Percentiles rank a stretch among this genome's conserved stretches.
phyloP scores from a whole-genome alignment of 1,284 basidiomycete genomes.

The Puccinia triticina region DNA sequence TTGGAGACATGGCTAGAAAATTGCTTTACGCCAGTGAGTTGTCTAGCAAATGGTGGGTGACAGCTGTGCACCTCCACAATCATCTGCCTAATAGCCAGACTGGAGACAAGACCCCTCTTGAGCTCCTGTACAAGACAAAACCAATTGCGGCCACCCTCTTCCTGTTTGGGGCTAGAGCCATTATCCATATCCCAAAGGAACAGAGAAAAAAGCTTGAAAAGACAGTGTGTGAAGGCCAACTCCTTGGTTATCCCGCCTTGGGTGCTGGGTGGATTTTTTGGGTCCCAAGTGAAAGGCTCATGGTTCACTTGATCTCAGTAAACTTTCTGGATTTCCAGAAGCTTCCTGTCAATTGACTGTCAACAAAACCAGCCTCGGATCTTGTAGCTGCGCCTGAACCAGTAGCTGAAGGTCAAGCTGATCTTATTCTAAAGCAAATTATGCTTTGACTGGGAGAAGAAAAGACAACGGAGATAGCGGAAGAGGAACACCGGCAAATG shows the following conservation, averaged over 20 bases:
- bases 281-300: too few relatives aligned
- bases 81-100: background rate
- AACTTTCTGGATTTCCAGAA: background rate
- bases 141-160: background rate
- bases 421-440: too few relatives aligned
- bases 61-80: background rate
- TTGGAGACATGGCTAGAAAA: background rate
- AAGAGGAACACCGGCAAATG: background rate
- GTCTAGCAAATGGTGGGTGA: background rate
- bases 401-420: too few relatives aligned
- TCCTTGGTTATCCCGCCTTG: background rate
- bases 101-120: background rate
- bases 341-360: background rate
- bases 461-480: too few relatives aligned
- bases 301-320: background rate
- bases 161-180: background rate
- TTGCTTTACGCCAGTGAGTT: background rate
- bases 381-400: too few relatives aligned
- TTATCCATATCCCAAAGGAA: too few relatives aligned
- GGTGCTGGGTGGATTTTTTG: constrained; percentile 23
- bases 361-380: too few relatives aligned
- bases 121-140: background rate
- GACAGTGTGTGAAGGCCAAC: background rate
- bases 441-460: too few relatives aligned
- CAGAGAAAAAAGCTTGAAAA: background rate